These are phyloP conservation scores for Trematosphaeria pertusa DNA, from an alignment of 2,329 filamentous ascomycete species.

Conservation along the genomic window DNA sequence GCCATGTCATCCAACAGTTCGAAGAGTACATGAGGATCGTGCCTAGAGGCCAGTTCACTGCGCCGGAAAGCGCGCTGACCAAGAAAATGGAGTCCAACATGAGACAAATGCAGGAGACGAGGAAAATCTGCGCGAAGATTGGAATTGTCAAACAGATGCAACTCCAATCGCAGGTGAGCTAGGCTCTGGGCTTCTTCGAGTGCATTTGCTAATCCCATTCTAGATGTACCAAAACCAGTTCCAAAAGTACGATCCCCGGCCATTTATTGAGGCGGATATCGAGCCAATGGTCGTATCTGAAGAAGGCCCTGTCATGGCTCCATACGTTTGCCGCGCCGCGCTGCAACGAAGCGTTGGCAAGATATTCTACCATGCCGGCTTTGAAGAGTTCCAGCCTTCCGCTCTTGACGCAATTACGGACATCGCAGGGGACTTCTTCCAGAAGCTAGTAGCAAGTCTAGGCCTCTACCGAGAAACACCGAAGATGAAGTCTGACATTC, in stretches of 20 bases:
- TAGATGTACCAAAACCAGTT: slow-evolving; percentile 98
- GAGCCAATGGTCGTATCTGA: slow-evolving; percentile 90
- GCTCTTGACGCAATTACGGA: slow-evolving; percentile 91
- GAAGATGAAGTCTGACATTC: slow-evolving; percentile 66
- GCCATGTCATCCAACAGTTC: slow-evolving; percentile 84
- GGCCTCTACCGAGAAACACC: slow-evolving; percentile 85
- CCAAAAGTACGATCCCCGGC: slow-evolving; percentile 90
- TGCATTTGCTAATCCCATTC: slow-evolving; percentile 19
- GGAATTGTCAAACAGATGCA: slow-evolving; percentile 99
- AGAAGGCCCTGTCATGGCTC: slow-evolving; percentile 85
- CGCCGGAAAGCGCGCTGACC: slow-evolving; percentile 75
- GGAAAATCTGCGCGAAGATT: slow-evolving; percentile 95
- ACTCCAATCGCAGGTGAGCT: slow-evolving; percentile 84
- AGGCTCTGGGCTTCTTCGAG: slow-evolving; percentile 4
- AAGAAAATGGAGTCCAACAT: slow-evolving; percentile 90
- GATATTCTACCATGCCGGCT: slow-evolving; percentile 94
- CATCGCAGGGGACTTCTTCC: slow-evolving; percentile 87
- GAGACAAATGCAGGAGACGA: slow-evolving; percentile 92
- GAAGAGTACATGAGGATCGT: slow-evolving; percentile 84
- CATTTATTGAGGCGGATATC: slow-evolving; percentile 85
- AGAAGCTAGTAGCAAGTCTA: slow-evolving; percentile 80
- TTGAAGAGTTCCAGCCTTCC: slow-evolving; percentile 95
- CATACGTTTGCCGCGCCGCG: slow-evolving; percentile 80
- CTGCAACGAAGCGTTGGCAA: slow-evolving; percentile 91
- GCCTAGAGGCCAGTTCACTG: slow-evolving; percentile 75